Percentiles rank a stretch among this genome's conserved stretches.
phyloP scores from a whole-genome alignment of 73 alveolate species.

The Durusdinium trenchii region DNA sequence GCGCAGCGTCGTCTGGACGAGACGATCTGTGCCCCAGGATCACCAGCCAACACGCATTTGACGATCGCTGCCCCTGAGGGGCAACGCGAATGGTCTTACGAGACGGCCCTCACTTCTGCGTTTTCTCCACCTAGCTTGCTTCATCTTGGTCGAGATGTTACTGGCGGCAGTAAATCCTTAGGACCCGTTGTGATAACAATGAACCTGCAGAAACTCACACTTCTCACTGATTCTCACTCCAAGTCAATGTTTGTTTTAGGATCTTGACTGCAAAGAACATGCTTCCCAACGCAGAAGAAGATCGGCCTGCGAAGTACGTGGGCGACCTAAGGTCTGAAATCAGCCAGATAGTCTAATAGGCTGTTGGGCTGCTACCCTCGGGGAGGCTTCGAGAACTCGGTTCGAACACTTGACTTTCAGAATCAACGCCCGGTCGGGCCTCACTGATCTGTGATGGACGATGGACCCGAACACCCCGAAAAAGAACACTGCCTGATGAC shows the following conservation, averaged over 20 bases:
- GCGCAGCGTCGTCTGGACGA: too few relatives aligned
- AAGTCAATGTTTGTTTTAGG: too few relatives aligned
- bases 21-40: too few relatives aligned
- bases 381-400: neutral
- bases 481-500: too few relatives aligned
- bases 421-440: neutral
- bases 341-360: slow-evolving; percentile 30
- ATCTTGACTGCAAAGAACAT: neutral
- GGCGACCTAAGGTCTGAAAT: neutral
- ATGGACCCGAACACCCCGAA: too few relatives aligned
- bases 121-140: neutral
- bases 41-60: too few relatives aligned
- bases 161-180: neutral
- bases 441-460: too few relatives aligned
- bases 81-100: slow-evolving; percentile 35
- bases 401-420: neutral
- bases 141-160: neutral
- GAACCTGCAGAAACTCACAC: neutral
- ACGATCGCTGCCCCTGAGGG: too few relatives aligned
- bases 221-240: too few relatives aligned
- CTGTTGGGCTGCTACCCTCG: slow-evolving; percentile 12
- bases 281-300: neutral
- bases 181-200: neutral
- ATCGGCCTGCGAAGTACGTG: neutral
- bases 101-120: neutral